Conservation (phyloP, 805 yeast genomes). For the Ogataea zsoltii region DNA sequence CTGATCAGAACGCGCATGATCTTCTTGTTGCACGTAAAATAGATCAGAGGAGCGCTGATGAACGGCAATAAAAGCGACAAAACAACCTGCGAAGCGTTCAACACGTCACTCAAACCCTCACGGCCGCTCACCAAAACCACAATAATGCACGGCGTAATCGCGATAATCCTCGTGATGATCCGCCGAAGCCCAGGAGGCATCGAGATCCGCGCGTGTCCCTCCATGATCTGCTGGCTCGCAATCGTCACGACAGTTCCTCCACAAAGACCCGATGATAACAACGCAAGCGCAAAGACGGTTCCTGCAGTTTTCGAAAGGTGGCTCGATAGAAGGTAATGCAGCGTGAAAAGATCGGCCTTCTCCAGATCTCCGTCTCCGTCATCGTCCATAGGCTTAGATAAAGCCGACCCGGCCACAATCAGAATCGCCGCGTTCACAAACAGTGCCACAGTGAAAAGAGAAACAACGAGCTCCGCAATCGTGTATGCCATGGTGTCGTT, state of each 20-base stretch:
- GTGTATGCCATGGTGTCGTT: constrained; percentile 77
- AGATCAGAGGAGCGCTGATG: constrained; percentile 84
- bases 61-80: constrained; percentile 79
- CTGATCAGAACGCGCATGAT: constrained; percentile 35
- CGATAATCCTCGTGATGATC: constrained; percentile 76
- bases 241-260: constrained; percentile 94
- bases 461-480: constrained; percentile 77
- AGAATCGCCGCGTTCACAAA: constrained; percentile 89
- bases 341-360: constrained; percentile 80
- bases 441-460: constrained; percentile 84
- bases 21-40: constrained; percentile 67
- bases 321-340: constrained; percentile 66
- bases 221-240: constrained; percentile 92
- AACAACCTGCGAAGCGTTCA: constrained; percentile 83
- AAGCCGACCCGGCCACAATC: constrained; percentile 88
- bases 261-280: constrained; percentile 88
- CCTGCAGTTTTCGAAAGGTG: constrained; percentile 88
- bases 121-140: constrained; percentile 76
- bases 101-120: constrained; percentile 71
- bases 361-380: constrained; percentile 60
- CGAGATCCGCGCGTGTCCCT: constrained; percentile 81
- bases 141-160: constrained; percentile 80
- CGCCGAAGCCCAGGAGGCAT: constrained; percentile 82
- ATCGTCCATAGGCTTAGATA: constrained; percentile 43
- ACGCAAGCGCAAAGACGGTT: constrained; percentile 81